Conservation (phyloP, 768 basidiomycete genomes). For the Suillus fuscotomentosus region DNA sequence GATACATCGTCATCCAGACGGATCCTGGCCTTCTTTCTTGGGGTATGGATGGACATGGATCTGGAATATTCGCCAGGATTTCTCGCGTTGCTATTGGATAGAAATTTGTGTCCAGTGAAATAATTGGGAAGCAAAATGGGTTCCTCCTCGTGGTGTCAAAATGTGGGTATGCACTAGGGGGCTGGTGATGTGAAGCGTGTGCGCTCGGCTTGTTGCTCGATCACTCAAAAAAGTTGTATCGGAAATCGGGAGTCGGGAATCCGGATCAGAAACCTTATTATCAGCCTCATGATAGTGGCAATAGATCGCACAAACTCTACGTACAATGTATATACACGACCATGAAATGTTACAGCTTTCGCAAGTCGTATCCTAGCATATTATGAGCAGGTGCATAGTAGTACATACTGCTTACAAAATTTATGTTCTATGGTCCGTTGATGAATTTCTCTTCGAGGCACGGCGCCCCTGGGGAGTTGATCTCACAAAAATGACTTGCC, state of each 20-base stretch:
- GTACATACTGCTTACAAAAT: not conserved
- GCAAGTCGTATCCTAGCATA: not conserved
- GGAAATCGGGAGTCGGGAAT: conserved; percentile 1
- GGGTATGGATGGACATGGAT: conserved; percentile 21
- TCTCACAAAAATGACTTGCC: not conserved
- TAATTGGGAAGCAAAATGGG: not conserved
- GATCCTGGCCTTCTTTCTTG: conserved; percentile 26
- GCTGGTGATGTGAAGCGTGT: not conserved
- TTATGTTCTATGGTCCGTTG: not conserved
- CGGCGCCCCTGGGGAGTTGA: not conserved
- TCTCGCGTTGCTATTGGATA: not conserved
- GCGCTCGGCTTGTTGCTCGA: too few species aligned
- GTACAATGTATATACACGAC: not conserved
- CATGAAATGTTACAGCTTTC: not conserved
- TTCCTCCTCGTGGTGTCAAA: not conserved
- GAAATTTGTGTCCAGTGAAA: not conserved
- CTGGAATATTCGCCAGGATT: not conserved
- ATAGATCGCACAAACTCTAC: not conserved
- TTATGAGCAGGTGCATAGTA: not conserved
- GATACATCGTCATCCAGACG: conserved; percentile 20
- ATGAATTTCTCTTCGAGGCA: too few species aligned
- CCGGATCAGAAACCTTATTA: conserved; percentile 1
- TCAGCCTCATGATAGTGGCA: not conserved
- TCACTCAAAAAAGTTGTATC: not conserved
- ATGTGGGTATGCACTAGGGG: not conserved